phyloP scores from a whole-genome alignment of 345 rosid species.

The Litchi chinensis region DNA sequence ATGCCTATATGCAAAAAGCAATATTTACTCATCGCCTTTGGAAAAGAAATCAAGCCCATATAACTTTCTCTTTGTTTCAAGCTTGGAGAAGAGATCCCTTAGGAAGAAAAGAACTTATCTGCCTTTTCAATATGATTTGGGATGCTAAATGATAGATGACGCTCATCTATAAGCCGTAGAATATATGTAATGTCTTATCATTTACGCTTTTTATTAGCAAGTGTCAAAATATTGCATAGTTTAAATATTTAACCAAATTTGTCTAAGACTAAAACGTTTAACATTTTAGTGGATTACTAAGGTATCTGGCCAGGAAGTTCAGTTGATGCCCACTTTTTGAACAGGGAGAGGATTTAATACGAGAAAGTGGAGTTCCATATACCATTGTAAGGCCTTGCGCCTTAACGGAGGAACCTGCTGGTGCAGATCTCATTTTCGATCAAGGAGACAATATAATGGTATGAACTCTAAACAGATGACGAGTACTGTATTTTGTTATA shows the following conservation, averaged over 20 bases:
- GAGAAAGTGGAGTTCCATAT: constrained; percentile 86
- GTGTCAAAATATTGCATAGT: neutral
- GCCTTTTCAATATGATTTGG: neutral
- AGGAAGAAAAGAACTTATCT: neutral
- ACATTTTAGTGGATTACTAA: neutral
- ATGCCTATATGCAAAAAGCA: neutral
- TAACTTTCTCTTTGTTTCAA: neutral
- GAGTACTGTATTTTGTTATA: constrained; percentile 4
- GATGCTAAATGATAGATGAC: neutral
- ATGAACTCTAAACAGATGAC: constrained; percentile 8
- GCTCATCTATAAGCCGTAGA: neutral
- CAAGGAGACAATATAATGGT: constrained; percentile 95
- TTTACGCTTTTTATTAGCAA: neutral
- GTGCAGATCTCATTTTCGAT: constrained; percentile 88
- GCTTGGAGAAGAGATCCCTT: neutral
- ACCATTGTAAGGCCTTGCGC: constrained; percentile 92
- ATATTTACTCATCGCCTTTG: neutral
- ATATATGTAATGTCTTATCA: neutral
- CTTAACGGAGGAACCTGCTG: constrained; percentile 95
- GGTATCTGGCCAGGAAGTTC: constrained; percentile 5
- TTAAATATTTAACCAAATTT: neutral
- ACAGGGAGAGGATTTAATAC: constrained; percentile 86
- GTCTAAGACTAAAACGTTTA: neutral
- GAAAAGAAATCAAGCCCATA: neutral
- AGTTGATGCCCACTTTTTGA: neutral